Evolutionary conservation across 352 stramenopile species (phyloP).

Genomic region (Globisporangium spinosum): DNA sequence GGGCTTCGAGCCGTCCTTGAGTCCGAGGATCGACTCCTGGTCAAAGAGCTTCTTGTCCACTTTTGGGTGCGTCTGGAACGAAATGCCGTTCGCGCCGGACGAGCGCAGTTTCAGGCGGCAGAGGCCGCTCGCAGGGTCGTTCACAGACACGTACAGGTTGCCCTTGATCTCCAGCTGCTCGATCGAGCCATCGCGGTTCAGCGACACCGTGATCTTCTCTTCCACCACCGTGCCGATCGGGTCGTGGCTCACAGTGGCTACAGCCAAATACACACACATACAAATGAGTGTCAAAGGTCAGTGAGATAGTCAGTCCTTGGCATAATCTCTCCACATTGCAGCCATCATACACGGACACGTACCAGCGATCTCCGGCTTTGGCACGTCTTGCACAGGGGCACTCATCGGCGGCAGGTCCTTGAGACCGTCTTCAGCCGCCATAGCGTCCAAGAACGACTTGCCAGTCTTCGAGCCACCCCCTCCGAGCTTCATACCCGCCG

Average conservation of each 20-base stretch:
- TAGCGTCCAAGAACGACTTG: constrained; percentile 85
- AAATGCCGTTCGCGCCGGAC: constrained; percentile 63
- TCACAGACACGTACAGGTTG: constrained; percentile 81
- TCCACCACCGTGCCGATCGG: constrained; percentile 81
- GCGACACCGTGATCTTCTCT: constrained; percentile 83
- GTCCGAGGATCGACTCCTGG: constrained; percentile 66
- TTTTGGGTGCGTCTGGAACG: constrained; percentile 86
- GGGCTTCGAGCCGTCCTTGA: constrained; percentile 82
- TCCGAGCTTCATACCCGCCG: constrained; percentile 53
- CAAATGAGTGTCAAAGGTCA: background rate
- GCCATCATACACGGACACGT: background rate
- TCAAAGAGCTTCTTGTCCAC: constrained; percentile 88
- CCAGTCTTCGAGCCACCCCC: constrained; percentile 41
- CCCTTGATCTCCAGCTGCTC: constrained; percentile 88
- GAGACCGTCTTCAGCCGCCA: constrained; percentile 80
- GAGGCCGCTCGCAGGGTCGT: constrained; percentile 62
- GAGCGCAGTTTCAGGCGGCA: constrained; percentile 75
- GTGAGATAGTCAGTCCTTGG: background rate
- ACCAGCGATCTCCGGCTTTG: constrained; percentile 52
- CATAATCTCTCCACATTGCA: background rate
- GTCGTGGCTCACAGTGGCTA: constrained; percentile 67
- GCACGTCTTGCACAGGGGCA: constrained; percentile 49
- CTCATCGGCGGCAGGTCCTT: constrained; percentile 87
- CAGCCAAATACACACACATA: background rate
- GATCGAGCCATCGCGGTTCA: constrained; percentile 77